Evolutionary conservation across 768 basidiomycete genomes (phyloP), one percentile per base, ranked within the genome.

Genomic region (Auriscalpium orientale): DNA sequence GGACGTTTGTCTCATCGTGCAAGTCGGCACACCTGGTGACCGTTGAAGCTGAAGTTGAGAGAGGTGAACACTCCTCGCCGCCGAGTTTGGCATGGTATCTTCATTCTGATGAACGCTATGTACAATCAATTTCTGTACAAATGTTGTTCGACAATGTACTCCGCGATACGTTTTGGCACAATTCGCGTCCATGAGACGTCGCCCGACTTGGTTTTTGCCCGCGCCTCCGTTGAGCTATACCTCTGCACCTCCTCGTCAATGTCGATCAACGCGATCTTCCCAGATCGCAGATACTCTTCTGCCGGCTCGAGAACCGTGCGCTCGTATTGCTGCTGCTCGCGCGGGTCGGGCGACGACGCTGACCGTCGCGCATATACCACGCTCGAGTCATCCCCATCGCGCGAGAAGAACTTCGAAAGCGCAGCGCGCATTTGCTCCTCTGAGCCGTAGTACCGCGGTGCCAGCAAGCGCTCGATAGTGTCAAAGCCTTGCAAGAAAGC

Each of bases 401-500:
- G 68, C 1, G 78, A 76, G 54, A 94, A 77, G 71, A 92, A 88
- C 2, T 67, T 68, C 18, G 66, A 71, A 13, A 95, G 72, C 3
- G 82, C 74, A 4, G 57, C 54, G 53, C 70, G 62, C 89, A 94
- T 92, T 8, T 69, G 73, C 8, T 70, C 65, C 53, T 69, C 68
- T 12, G 74, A 72, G 50, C 73, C 66, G 58, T 95, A 97, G 67
- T 91, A 95, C 20, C 79, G 80, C 0, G 85, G 80, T 1, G 83
- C 77, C 52, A 94, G 80, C 56, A 95, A 77, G 8, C 94, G 84
- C 55, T 83, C 80, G 47, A 98, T 77, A 2, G 95, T 98, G 66
- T 97, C 95, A 46, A 82, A 79, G 7, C 95, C 94, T 56, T 91
- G 72, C 28, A 92, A 71, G 67, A 92, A 93, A 1, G 80, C 79